phyloP scores from a whole-genome alignment of 139 green algal genomes.

The Limnomonas spitsbergensis region DNA sequence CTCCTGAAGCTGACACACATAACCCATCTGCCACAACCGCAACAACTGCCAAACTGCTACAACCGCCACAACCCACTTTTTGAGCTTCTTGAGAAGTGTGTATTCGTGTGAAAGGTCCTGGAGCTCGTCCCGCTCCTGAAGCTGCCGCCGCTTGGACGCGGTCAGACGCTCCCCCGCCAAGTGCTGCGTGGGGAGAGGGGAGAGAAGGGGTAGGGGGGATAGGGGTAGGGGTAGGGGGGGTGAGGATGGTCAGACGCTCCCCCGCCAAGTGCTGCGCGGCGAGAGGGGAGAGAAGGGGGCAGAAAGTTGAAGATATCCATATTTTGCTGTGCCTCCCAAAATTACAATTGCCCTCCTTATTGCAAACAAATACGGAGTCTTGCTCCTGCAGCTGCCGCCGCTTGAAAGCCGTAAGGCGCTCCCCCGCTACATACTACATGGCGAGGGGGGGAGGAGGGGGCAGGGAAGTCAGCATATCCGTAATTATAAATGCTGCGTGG shows the following conservation, averaged over 20 bases:
- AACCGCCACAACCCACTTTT: no score
- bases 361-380: no score
- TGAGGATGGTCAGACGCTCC: conserved; percentile 41
- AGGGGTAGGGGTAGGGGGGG: no score
- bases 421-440: not conserved
- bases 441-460: no score
- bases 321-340: not conserved
- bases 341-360: not conserved
- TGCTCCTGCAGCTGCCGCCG: conserved; percentile 59
- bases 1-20: not conserved
- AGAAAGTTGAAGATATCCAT: no score
- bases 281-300: no score
- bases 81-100: conserved; percentile 66
- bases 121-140: conserved; percentile 67
- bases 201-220: no score
- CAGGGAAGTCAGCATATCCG: no score
- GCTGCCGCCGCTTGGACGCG: conserved; percentile 68
- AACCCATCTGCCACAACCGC: no score
- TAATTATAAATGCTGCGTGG: no score
- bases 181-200: no score
- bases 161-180: conserved; percentile 41
- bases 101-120: conserved; percentile 76
- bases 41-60: no score
- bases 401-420: conserved; percentile 67
- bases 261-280: conserved; percentile 2